Percentiles rank a stretch among this genome's conserved stretches.
These are phyloP conservation scores for Lithocarpus polystachyus DNA, from an alignment of 306 rosid genomes.

Conservation along the genomic window DNA sequence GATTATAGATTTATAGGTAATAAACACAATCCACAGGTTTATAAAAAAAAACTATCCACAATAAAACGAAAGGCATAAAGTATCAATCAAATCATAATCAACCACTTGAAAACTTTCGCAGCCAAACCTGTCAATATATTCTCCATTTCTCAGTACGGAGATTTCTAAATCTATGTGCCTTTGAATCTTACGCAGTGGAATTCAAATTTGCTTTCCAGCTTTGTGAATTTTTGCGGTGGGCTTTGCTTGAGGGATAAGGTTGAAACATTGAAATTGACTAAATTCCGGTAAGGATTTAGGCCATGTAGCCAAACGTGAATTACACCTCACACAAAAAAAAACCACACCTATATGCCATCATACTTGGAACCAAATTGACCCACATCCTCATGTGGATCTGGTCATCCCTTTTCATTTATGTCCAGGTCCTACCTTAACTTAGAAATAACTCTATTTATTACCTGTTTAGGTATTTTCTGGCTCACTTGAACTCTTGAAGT, in stretches of 20 bases:
- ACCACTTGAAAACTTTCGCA: background rate
- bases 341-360: background rate
- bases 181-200: background rate
- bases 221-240: background rate
- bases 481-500: too few relatives aligned
- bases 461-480: too few relatives aligned
- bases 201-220: background rate
- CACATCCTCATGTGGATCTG: background rate
- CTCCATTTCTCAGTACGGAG: background rate
- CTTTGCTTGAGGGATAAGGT: background rate
- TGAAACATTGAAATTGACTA: background rate
- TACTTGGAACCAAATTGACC: background rate
- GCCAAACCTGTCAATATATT: background rate
- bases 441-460: background rate
- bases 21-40: too few relatives aligned
- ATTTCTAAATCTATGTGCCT: background rate
- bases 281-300: background rate
- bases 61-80: background rate
- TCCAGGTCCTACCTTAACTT: background rate
- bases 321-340: background rate
- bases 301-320: slow-evolving; percentile 13
- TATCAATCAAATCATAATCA: background rate
- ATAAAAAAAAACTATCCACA: background rate
- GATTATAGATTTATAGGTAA: too few relatives aligned
- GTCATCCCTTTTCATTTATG: background rate